Conservation (phyloP, 1,139 yeast genomes). For the Zygosaccharomyces pseudobailii region DNA sequence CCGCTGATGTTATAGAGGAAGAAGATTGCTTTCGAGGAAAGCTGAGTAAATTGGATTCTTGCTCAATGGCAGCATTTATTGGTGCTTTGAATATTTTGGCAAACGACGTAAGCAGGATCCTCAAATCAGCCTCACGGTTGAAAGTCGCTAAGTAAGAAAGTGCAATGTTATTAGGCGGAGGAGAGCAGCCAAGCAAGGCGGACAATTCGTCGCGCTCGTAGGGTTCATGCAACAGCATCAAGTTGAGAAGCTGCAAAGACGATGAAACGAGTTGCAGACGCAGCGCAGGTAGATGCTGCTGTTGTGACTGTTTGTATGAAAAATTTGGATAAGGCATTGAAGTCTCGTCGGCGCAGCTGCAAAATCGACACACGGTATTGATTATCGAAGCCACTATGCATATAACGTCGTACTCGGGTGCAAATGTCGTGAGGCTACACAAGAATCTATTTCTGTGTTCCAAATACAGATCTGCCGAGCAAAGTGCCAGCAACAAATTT, state of each 20-base stretch:
- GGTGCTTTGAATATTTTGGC: conserved; percentile 47
- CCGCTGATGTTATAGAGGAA: conserved; percentile 6
- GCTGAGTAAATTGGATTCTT: conserved; percentile 36
- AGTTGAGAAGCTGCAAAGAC: conserved; percentile 57
- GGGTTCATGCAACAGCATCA: conserved; percentile 35
- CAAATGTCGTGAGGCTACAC: conserved; percentile 50
- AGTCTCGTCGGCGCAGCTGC: conserved; percentile 25
- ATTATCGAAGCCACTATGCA: conserved; percentile 65
- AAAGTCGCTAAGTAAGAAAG: conserved; percentile 50
- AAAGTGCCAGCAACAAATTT: conserved; percentile 55
- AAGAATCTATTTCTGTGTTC: conserved; percentile 43
- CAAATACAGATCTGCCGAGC: conserved; percentile 53
- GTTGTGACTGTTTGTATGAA: conserved; percentile 14
- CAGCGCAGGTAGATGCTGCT: conserved; percentile 37
- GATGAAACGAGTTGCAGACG: conserved; percentile 52
- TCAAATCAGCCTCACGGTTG: conserved; percentile 50
- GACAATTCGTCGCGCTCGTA: not conserved
- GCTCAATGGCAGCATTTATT: conserved; percentile 37
- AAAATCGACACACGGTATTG: conserved; percentile 50
- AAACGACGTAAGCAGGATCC: conserved; percentile 44
- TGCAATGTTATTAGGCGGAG: conserved; percentile 45
- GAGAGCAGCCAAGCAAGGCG: conserved; percentile 11
- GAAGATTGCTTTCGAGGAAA: conserved; percentile 16
- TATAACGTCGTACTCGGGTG: conserved; percentile 46
- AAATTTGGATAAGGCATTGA: conserved; percentile 13